These are phyloP conservation scores for Solanum clarkiae DNA, from an alignment of 257 asterid species.

Conservation along the genomic window DNA sequence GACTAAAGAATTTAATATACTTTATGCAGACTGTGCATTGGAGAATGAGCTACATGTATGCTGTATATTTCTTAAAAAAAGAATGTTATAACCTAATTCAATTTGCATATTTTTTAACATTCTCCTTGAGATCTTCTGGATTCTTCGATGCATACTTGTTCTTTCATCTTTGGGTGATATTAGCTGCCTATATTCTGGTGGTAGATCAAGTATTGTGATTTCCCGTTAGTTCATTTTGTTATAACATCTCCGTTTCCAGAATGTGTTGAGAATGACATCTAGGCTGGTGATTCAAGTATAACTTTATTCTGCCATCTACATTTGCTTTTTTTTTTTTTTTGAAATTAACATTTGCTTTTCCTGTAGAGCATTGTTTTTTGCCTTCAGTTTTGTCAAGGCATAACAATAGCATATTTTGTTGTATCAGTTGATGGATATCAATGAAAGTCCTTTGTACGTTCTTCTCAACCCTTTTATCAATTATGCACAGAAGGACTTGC, in stretches of 20 bases:
- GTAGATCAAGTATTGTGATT: neutral
- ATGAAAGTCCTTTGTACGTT: constrained; percentile 87
- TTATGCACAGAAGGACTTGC: constrained; percentile 89
- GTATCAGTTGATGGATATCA: constrained; percentile 84
- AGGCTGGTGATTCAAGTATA: neutral
- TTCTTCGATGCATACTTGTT: neutral
- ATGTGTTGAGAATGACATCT: neutral
- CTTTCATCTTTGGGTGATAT: neutral
- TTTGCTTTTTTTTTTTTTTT: neutral
- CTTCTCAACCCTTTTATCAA: constrained; percentile 87
- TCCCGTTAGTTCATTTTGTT: neutral
- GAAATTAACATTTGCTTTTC: neutral
- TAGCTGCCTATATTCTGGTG: neutral
- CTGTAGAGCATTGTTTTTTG: neutral
- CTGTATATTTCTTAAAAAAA: neutral
- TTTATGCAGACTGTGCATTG: neutral
- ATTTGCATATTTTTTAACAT: neutral
- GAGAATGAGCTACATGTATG: neutral
- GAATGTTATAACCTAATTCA: neutral
- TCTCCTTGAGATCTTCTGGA: neutral
- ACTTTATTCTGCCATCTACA: neutral
- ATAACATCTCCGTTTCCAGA: neutral
- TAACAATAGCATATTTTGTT: neutral
- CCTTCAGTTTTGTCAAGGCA: neutral
- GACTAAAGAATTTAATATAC: neutral